phyloP scores from a whole-genome alignment of 1,139 yeast species.

The Candida sp. region DNA sequence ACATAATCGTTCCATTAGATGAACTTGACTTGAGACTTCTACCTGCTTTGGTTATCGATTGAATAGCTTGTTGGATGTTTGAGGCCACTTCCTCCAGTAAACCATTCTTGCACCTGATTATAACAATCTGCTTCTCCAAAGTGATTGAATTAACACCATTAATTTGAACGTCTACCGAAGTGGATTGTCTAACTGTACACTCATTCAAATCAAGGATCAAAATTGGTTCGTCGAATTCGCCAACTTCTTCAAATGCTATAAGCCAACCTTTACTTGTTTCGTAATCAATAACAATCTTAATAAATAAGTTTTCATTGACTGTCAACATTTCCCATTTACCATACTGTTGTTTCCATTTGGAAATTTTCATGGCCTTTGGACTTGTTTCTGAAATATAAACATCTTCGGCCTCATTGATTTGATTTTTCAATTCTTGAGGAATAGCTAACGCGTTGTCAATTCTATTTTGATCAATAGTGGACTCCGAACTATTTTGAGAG shows the following conservation, averaged over 20 bases:
- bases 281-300: constrained; percentile 38
- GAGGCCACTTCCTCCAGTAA: constrained; percentile 11
- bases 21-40: constrained; percentile 15
- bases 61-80: constrained; percentile 5
- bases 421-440: constrained; percentile 35
- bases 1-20: constrained; percentile 32
- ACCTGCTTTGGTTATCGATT: constrained; percentile 13
- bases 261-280: constrained; percentile 34
- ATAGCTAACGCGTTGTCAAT: constrained; percentile 20
- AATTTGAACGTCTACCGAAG: constrained; percentile 42
- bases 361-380: constrained; percentile 36
- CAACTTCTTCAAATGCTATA: constrained; percentile 41
- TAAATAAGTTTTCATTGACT: constrained; percentile 29
- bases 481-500: constrained; percentile 11
- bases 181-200: constrained; percentile 29
- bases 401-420: constrained; percentile 38
- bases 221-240: constrained; percentile 34
- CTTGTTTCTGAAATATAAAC: constrained; percentile 33
- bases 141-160: constrained; percentile 30
- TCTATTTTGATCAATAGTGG: constrained; percentile 3
- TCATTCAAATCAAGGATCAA: constrained; percentile 29
- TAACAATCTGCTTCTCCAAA: constrained; percentile 22
- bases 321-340: constrained; percentile 50
- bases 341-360: constrained; percentile 41
- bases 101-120: constrained; percentile 34